Evolutionary conservation across 345 rosid species (phyloP), one percentile per base, ranked within the genome.

Genomic region (Syzygium aqueum): DNA sequence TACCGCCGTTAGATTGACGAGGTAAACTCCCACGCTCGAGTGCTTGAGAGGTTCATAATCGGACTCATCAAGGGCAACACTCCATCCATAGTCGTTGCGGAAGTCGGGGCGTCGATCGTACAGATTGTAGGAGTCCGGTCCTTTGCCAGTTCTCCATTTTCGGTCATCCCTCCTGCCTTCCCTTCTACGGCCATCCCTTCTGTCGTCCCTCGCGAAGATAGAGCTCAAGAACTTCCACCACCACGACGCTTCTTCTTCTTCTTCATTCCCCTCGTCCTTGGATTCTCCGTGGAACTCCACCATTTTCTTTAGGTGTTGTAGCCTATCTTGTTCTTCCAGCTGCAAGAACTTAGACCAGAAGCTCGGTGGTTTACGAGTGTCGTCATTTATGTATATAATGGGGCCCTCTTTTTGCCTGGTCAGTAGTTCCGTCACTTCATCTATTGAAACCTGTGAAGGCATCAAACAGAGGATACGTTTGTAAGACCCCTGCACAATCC

Each of bases 1-100:
- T 94, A 96, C 97, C 93, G 97, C 99, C 0, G 98, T 94, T 85
- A 97, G 97, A 89, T 95, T 93, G 59, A 96, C 99, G 0, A 92
- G 94, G 82, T 88, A 95, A 67, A 96, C 93, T 8, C 99, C 94
- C 2, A 94, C 92, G 85, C 95, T 98, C 0, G 97, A 93, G 89
- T 94, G 84, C 61, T 86, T 91, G 56, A 97, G 96, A 83, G 98
- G 96, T 22, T 84, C 56, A 46, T 94, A 94, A 56, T 92, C 94
- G 0, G 92, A 87, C 27, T 82, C 92, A 23, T 95, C 96, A 16
- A 97, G 89, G 46, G 98, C 98, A 50, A 89, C 89, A 88, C 96
- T 97, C 94, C 95, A 96, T 49, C 99, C 99, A 54, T 94, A 95
- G 61, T 93, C 83, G 85, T 97, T 97, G 43, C 56, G 51, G 92